Base-by-base conservation (phyloP, 2,329 filamentous ascomycete genomes). In the Fusarium sp. region DNA sequence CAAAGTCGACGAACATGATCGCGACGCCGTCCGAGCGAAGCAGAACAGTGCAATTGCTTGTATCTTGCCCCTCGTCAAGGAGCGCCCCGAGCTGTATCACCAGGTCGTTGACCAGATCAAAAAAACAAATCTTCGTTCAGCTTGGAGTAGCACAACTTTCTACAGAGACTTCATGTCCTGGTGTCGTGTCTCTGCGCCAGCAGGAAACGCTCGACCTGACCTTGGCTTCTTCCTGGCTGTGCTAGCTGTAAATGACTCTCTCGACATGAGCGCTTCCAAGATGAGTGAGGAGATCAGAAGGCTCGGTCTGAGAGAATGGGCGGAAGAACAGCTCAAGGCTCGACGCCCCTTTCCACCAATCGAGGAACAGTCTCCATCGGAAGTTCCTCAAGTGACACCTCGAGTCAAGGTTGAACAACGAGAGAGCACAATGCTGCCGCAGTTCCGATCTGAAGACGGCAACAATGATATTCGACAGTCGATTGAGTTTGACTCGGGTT, bases 261-360 rank as follows among this genome's bases (percentile, higher is more conserved):
- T 28, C 24, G 17, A 5, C 1, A 4, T 0, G 4, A 9, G 1
- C 1, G 14, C 2, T 3, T 3, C 10, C 20, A 40, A 39, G 15
- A 51, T 57, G 19, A 7, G 1, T 19, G 6, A 17, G 1, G 52
- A 49, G 3, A 15, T 66, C 13, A 4, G 0, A 1, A 9, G 5
- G 2, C 62, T 55, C 3, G 24, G 37, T 5, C 45, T 71, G 2
- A 9, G 15, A 6, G 22, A 28, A 1, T 71, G 68, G 68, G 47
- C 43, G 13, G 7, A n/a, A 3, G 3, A 58, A 10, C 9, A 64
- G 35, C 46, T 71, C 13, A n/a, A 35, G 8, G 7, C 11, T 6
- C 6, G 5, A 7, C 9, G 9, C 6, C 26, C 40, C 2, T 5
- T 40, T 11, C 19, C 26, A 3, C 17, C 41, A 5, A 10, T 17